phyloP scores from a whole-genome alignment of 1,284 basidiomycete genomes.

The Fomitopsis betulina region DNA sequence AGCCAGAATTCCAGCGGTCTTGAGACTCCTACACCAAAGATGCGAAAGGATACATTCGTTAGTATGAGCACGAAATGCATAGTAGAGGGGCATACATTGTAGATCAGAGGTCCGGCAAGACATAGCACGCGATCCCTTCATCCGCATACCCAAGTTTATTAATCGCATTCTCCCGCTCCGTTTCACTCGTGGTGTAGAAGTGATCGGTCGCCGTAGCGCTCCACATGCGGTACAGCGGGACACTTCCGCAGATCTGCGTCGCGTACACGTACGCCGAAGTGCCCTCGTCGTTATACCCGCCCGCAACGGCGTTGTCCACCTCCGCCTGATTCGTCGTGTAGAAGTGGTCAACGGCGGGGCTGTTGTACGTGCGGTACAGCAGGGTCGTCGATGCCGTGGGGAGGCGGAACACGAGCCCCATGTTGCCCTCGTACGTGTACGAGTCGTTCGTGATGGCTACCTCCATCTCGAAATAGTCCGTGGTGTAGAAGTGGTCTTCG shows the following conservation, averaged over 20 bases:
- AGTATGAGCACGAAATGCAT: too few species aligned
- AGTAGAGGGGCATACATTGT: too few species aligned
- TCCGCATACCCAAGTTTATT: not conserved
- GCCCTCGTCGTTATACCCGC: slow-evolving; percentile 1
- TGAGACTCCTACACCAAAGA: too few species aligned
- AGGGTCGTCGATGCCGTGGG: not conserved
- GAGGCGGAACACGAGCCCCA: not conserved
- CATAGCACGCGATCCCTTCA: not conserved
- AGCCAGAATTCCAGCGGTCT: too few species aligned
- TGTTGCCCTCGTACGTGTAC: slow-evolving; percentile 3
- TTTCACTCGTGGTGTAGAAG: slow-evolving; percentile 1
- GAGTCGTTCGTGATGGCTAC: not conserved
- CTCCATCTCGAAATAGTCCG: not conserved
- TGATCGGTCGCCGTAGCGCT: not conserved
- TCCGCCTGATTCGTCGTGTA: slow-evolving; percentile 1
- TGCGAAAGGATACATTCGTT: too few species aligned
- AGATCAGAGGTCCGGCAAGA: not conserved
- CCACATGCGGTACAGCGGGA: slow-evolving; percentile 1
- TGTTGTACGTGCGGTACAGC: slow-evolving; percentile 4
- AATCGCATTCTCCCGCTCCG: not conserved
- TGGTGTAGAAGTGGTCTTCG: slow-evolving; percentile 7
- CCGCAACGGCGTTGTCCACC: not conserved
- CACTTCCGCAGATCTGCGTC: not conserved
- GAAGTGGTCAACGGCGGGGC: not conserved
- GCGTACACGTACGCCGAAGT: not conserved